Base-by-base conservation (phyloP, 176 grass and related monocot genomes). In the Olyra latifolia region DNA sequence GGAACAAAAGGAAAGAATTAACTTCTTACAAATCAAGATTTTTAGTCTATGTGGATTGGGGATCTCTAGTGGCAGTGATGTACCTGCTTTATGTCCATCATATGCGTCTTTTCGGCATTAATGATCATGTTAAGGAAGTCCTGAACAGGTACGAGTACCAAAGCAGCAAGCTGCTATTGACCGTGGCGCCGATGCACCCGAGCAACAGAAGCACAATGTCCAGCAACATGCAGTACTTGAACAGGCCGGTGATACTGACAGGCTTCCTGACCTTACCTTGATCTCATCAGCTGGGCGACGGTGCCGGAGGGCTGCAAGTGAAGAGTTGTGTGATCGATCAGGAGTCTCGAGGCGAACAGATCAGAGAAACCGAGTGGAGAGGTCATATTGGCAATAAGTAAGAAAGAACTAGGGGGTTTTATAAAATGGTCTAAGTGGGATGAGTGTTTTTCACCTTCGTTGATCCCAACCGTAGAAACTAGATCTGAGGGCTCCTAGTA, bases 131-230 rank as follows among this genome's bases (percentile, higher is more conserved):
- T 88, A 39, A 91, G 81, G 14, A 91, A 88, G n/a, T 88, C 2
- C 92, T 86, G 27, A 94, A 94, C 29, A 94, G 77, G 46, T 86
- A 91, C 14, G 88, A 94, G 92, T 91, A 94, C 86, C 86, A 91
- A 3, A 88, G 92, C 41, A 94, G 75, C 4, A 88, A 91, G 24
- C 88, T 79, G 10, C 86, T 88, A 58, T 86, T 88, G 76, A 94
- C 64, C 76, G 81, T 74, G 59, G 86, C 83, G 7, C 92, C 88
- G 50, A 94, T 8, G 66, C 83, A 86, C 0, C 88, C 88, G 10
- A 91, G 56, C n/a, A 91, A 67, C n/a, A 94, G 73, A 9, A 94
- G 88, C 17, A 86, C 3, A 40, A 91, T 25, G 43, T 94, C 92
- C 53, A 70, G 14, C 5, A 82, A 32, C 10, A 74, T 85, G 1